phyloP scores from a whole-genome alignment of 2,329 filamentous ascomycete species.

The Eurotiales sp. region DNA sequence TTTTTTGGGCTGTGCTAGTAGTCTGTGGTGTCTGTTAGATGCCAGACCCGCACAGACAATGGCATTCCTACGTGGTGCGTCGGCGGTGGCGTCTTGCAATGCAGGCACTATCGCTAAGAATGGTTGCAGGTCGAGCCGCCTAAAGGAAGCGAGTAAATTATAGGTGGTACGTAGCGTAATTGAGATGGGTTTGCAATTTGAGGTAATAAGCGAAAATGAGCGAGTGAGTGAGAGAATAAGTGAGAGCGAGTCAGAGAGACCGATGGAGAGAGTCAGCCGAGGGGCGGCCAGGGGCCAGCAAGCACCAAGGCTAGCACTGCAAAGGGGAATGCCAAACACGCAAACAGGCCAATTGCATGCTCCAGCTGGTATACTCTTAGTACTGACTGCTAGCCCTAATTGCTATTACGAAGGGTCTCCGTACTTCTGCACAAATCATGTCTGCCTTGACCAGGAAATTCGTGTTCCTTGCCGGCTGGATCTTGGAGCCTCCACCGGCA shows the following conservation, averaged over 20 bases:
- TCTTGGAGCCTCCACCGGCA: conserved; percentile 1
- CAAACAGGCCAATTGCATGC: too few relatives aligned
- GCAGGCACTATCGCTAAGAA: conserved; percentile 14
- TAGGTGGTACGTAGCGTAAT: neutral
- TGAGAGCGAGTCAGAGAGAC: too few relatives aligned
- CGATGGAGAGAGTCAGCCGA: too few relatives aligned
- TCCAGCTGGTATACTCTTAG: too few relatives aligned
- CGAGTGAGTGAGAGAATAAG: neutral
- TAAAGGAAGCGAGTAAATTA: neutral
- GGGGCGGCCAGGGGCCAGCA: too few relatives aligned
- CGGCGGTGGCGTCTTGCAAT: conserved; percentile 12
- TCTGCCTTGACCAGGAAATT: neutral
- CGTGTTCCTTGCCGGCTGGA: too few relatives aligned
- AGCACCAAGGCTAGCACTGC: too few relatives aligned
- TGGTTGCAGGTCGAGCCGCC: neutral
- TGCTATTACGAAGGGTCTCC: too few relatives aligned
- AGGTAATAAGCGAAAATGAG: neutral
- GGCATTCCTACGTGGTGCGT: conserved; percentile 13
- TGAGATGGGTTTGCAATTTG: neutral
- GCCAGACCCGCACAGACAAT: conserved; percentile 14
- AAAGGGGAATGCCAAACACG: too few relatives aligned
- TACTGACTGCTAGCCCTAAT: too few relatives aligned
- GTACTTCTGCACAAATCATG: neutral
- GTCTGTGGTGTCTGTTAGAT: conserved; percentile 12
- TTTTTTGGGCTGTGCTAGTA: conserved; percentile 7